phyloP scores from a whole-genome alignment of 768 basidiomycete genomes.

The Neoboletus brunneissimus region DNA sequence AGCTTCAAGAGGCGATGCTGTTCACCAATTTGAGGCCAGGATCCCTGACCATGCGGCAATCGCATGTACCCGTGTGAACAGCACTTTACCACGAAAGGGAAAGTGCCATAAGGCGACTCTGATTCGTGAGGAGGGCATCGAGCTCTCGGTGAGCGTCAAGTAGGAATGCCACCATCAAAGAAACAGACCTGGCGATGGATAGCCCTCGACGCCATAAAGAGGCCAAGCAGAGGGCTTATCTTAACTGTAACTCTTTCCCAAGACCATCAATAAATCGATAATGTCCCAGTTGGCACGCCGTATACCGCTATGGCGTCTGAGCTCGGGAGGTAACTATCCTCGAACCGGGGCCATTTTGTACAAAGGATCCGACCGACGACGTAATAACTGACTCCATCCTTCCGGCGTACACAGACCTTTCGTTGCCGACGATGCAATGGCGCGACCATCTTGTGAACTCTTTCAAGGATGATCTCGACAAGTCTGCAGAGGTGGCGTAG shows the following conservation, averaged over 20 bases:
- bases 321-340: neutral
- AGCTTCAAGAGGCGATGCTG: slow-evolving; percentile 8
- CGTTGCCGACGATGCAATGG: neutral
- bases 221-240: slow-evolving; percentile 10
- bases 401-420: slow-evolving; percentile 13
- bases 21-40: neutral
- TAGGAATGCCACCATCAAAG: neutral
- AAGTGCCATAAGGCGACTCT: slow-evolving; percentile 1
- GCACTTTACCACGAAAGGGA: neutral
- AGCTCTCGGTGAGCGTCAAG: slow-evolving; percentile 9
- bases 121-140: neutral
- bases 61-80: slow-evolving; percentile 8
- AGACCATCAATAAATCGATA: neutral
- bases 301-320: neutral
- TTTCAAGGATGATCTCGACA: slow-evolving; percentile 15
- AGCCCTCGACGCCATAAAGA: slow-evolving; percentile 17
- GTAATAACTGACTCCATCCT: slow-evolving; percentile 2
- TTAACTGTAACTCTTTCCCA: slow-evolving; percentile 8
- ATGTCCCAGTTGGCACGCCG: too few species aligned
- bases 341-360: neutral
- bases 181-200: neutral
- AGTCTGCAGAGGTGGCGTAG: slow-evolving; percentile 14
- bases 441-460: neutral
- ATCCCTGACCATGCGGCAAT: slow-evolving; percentile 17
- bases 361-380: neutral